Base-by-base conservation (phyloP, 257 asterid genomes). In the Solanum pinnatisectum region DNA sequence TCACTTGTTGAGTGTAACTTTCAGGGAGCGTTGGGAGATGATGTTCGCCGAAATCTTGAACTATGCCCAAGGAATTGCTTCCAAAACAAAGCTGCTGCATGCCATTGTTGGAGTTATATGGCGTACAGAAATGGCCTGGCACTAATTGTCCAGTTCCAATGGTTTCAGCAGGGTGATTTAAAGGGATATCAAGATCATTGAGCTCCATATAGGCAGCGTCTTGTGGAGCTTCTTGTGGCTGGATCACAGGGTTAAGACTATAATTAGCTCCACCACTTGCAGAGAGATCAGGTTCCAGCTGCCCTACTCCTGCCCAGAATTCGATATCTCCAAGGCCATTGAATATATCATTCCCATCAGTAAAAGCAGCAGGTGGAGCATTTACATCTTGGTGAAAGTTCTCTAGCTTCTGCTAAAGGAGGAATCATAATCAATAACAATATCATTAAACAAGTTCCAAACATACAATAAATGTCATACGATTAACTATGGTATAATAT, bases 181-280 rank as follows among this genome's bases (percentile, higher is more conserved):
- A 84, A 5, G 97, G 96, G 14, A 33, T 16, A 56, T 77, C 85
- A 49, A 96, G 93, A 93, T 96, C 99, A 81, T 89, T 32, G 25
- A 95, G 95, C 83, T 96, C 98, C 77, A 96, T 63, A 88, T 79
- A 95, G 60, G 87, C 86, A n/a, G 87, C 84, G 56, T 88, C 94
- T 25, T 91, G 91, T 79, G 46, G 81, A 20, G 87, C 85, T 85
- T 88, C 94, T 25, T 91, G 91, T 71, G 49, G 78, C 16, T 36
- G 84, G 27, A 56, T 82, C 88, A 91, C 83, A 60, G 56, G 86
- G 70, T 83, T 83, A 67, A 85, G 39, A 87, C 73, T 85, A 65
- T n/a, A 30, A 77, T 68, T 88, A 83, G 88, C 91, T 30, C 67
- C 84, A 77, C 40, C 87, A 88, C 37, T 42, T 83, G 87, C 88